A percentile compares a stretch with the other conserved stretches of the same genome.
These are phyloP conservation scores for Hordeum pubiflorum DNA, from an alignment of 202 grass and related monocot species.

Conservation along the genomic window DNA sequence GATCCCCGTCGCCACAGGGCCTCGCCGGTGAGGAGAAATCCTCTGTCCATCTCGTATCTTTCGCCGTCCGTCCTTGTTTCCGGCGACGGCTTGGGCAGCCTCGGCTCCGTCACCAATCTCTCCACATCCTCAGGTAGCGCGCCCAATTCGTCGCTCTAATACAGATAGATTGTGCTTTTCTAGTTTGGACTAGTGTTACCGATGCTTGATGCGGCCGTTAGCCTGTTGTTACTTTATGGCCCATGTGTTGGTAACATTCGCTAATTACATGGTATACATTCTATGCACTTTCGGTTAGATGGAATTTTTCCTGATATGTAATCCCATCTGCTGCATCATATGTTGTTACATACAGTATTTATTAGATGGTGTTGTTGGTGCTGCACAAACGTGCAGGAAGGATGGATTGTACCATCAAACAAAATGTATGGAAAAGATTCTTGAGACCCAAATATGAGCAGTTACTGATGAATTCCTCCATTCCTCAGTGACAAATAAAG, in stretches of 20 bases:
- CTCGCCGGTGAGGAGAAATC: too few relatives aligned
- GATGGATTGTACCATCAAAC: background rate
- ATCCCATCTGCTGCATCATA: background rate
- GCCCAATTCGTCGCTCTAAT: background rate
- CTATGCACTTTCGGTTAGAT: background rate
- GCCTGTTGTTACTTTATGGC: background rate
- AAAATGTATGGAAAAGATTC: background rate
- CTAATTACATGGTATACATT: background rate
- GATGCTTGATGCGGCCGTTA: background rate
- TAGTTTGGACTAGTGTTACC: background rate
- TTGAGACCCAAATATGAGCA: background rate
- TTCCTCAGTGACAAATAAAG: background rate
- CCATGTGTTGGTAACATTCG: background rate
- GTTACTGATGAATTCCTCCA: background rate
- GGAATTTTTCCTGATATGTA: background rate
- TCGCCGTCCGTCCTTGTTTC: too few relatives aligned
- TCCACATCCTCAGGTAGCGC: slow-evolving; percentile 32
- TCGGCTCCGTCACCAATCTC: background rate
- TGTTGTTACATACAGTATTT: background rate
- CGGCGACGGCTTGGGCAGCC: background rate
- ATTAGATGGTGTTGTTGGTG: background rate
- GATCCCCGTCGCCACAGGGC: too few relatives aligned
- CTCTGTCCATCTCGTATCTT: background rate
- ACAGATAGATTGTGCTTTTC: background rate
- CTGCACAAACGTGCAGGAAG: background rate